Evolutionary conservation across 2,329 filamentous ascomycete species (phyloP).

Genomic region (Tetracladium maxilliforme): DNA sequence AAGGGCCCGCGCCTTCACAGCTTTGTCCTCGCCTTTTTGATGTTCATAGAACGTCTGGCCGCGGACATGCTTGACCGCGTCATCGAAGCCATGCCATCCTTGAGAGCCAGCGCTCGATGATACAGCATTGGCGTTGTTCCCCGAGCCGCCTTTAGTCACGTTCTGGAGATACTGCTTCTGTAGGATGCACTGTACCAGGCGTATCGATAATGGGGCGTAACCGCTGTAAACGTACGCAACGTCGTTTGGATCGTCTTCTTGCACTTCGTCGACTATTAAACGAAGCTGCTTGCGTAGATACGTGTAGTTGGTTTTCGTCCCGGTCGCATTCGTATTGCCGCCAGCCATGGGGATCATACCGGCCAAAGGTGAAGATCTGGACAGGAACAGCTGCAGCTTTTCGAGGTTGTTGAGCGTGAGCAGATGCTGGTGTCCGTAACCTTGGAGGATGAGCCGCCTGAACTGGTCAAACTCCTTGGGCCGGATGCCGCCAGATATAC

Average conservation of each 20-base stretch:
- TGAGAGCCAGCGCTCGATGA: conserved; percentile 46
- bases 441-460: conserved; percentile 74
- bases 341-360: conserved; percentile 66
- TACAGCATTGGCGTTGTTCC: conserved; percentile 26
- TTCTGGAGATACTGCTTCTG: conserved; percentile 76
- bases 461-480: conserved; percentile 82
- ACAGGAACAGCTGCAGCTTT: conserved; percentile 73
- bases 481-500: conserved; percentile 76
- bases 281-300: conserved; percentile 74
- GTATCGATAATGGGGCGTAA: conserved; percentile 83
- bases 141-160: conserved; percentile 48
- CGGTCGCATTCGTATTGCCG: conserved; percentile 31
- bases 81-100: conserved; percentile 89
- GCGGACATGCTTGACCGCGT: conserved; percentile 72
- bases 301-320: conserved; percentile 77
- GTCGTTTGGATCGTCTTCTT: conserved; percentile 86
- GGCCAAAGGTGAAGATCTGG: conserved; percentile 62
- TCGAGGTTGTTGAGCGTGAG: conserved; percentile 80
- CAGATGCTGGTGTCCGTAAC: conserved; percentile 89
- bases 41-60: conserved; percentile 84
- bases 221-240: conserved; percentile 97
- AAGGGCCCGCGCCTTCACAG: conserved; percentile 71
- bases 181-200: conserved; percentile 81
- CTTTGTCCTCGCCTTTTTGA: conserved; percentile 87
- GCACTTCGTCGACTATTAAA: conserved; percentile 90